Conservation (phyloP, 2,329 filamentous ascomycete genomes). For the Myriosclerotinia curreyana region DNA sequence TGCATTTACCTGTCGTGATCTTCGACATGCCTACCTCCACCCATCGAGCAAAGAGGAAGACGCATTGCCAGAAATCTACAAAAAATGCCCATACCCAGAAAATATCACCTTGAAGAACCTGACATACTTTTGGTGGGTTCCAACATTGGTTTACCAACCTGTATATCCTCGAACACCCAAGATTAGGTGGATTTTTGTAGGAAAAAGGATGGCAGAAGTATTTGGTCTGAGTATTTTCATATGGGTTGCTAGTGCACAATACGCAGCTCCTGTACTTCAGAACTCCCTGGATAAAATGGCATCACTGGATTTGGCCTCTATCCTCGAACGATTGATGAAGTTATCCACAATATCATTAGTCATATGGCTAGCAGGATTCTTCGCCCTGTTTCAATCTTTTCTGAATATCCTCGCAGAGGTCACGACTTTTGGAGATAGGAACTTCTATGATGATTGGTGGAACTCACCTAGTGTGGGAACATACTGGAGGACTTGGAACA, state of each 20-base stretch:
- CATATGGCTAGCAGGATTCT: constrained; percentile 97
- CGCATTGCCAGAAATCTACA: constrained; percentile 77
- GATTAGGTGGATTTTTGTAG: constrained; percentile 84
- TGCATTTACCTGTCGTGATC: constrained; percentile 92
- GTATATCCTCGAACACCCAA: constrained; percentile 82
- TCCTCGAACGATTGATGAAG: constrained; percentile 88
- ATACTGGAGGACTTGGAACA: constrained; percentile 98
- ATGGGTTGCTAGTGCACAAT: constrained; percentile 93
- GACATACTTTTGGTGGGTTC: constrained; percentile 96
- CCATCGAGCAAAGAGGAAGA: constrained; percentile 64
- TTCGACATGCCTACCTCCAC: constrained; percentile 86
- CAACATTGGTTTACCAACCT: constrained; percentile 93
- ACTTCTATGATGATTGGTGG: constrained; percentile 99
- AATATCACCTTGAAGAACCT: constrained; percentile 90
- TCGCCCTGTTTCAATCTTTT: constrained; percentile 89
- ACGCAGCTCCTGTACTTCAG: constrained; percentile 81
- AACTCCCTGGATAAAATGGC: constrained; percentile 90
- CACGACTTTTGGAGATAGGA: constrained; percentile 83
- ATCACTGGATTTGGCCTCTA: constrained; percentile 73
- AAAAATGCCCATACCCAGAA: constrained; percentile 76
- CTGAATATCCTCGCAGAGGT: constrained; percentile 90
- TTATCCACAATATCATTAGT: constrained; percentile 91
- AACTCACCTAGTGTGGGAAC: constrained; percentile 80
- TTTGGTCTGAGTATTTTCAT: constrained; percentile 80
- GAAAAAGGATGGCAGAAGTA: constrained; percentile 76